Evolutionary conservation across 2,329 filamentous ascomycete species (phyloP).

Genomic region (Fusarium sacchari): DNA sequence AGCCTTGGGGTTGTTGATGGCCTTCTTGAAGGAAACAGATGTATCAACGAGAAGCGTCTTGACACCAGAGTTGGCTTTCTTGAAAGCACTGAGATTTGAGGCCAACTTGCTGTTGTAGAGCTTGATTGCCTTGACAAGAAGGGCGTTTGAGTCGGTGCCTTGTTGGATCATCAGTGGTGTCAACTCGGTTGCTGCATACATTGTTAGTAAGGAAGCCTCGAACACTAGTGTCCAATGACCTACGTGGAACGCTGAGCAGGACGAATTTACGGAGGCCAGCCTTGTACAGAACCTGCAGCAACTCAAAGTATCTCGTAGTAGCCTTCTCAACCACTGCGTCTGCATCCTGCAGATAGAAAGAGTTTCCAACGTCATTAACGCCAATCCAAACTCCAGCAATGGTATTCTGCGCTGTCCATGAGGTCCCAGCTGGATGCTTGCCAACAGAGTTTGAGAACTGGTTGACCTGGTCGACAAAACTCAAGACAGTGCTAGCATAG

Average conservation of each 20-base stretch:
- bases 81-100: constrained; percentile 46
- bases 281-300: constrained; percentile 59
- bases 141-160: constrained; percentile 36
- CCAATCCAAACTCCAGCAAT: constrained; percentile 64
- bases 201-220: neutral
- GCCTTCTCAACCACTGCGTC: constrained; percentile 51
- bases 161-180: constrained; percentile 49
- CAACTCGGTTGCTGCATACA: constrained; percentile 51
- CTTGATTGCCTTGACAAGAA: constrained; percentile 49
- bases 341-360: constrained; percentile 50
- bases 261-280: constrained; percentile 67
- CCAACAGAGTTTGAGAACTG: constrained; percentile 48
- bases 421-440: constrained; percentile 45
- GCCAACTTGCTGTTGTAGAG: constrained; percentile 52
- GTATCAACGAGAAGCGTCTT: constrained; percentile 54
- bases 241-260: constrained; percentile 66
- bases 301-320: constrained; percentile 54
- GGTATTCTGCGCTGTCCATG: constrained; percentile 55
- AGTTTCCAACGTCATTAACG: constrained; percentile 65
- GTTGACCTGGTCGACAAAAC: constrained; percentile 38
- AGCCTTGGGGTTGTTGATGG: constrained; percentile 52
- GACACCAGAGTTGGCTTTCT: constrained; percentile 47
- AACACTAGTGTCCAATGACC: neutral
- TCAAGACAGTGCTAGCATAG: constrained; percentile 58
- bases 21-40: constrained; percentile 52